These are phyloP conservation scores for Emiliania huxleyi DNA, from an alignment of 78 protist genomes.

Conservation along the genomic window DNA sequence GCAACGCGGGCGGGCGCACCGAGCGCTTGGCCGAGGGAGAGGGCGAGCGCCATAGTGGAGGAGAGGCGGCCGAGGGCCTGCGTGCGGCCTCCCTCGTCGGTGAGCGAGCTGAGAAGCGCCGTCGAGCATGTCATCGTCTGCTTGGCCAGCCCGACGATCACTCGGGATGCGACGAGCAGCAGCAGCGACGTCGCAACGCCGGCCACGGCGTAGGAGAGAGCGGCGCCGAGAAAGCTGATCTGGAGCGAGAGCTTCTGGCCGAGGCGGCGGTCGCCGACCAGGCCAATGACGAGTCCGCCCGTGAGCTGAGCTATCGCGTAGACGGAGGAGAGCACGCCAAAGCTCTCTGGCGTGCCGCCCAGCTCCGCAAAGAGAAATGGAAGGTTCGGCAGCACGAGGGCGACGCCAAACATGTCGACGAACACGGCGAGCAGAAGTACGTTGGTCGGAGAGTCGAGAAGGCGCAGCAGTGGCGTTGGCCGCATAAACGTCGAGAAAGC, in stretches of 20 bases:
- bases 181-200: neutral
- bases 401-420: constrained; percentile 15
- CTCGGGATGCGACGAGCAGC: constrained; percentile 8
- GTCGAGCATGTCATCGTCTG: constrained; percentile 25
- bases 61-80: neutral
- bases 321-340: neutral
- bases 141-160: constrained; percentile 39
- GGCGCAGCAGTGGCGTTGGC: no score
- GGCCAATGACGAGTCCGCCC: constrained; percentile 25
- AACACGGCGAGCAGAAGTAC: neutral
- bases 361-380: neutral
- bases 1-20: no score
- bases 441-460: neutral
- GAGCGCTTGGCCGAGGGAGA: neutral
- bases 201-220: neutral
- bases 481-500: no score
- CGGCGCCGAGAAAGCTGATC: constrained; percentile 3
- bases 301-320: constrained; percentile 14
- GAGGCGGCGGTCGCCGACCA: neutral
- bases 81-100: neutral
- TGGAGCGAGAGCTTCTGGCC: neutral
- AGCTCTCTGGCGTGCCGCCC: neutral
- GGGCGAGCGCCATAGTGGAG: neutral
- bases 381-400: constrained; percentile 4
- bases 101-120: neutral